Base-by-base conservation (phyloP, 768 basidiomycete genomes). In the Russula sp. region DNA sequence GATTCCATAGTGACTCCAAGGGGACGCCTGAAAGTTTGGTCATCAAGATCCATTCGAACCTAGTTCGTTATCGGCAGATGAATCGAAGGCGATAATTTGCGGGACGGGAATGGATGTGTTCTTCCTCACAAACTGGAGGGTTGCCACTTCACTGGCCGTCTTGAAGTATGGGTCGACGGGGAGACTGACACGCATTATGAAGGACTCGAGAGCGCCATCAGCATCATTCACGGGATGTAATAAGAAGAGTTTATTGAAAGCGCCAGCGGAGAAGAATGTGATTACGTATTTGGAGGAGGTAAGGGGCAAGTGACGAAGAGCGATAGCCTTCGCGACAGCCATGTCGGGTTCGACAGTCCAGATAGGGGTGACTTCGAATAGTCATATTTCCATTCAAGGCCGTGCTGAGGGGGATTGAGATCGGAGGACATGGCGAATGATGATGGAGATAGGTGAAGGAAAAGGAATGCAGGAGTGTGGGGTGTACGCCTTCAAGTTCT, bases 1-100 rank as follows among this genome's bases (percentile, higher is more conserved):
- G 42, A 44, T 2, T 30, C 28, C 26, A 44, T 30, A 30, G 28
- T n/a, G 20, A 30, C 6, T 28, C 6, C 42, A 61, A 38, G 4
- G 52, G 8, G 38, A 64, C 34, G 7, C 63, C 48, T 18, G 48
- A 49, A 50, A 61, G 24, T 61, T 67, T 71, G 34, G 53, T 65
- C 73, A 74, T 72, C 53, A 72, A 56, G 20, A 73, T 74, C 62
- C 69, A 74, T 61, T 74, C 73, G 6, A 67, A 68, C 72, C 73
- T 5, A 73, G 65, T 40, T 63, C 56, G 59, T 74, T 74, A 54
- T 70, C 67, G 26, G 70, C 67, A 38, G 72, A 69, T 5, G 72
- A 36, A 46, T 74, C 70, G 60, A 68, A 71, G 56, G 66, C 64
- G 34, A 71, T 70, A 16, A 74, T 68, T 5, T 46, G 56, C 1